phyloP scores from a whole-genome alignment of 345 rosid genomes.

The Murraya koenigii region DNA sequence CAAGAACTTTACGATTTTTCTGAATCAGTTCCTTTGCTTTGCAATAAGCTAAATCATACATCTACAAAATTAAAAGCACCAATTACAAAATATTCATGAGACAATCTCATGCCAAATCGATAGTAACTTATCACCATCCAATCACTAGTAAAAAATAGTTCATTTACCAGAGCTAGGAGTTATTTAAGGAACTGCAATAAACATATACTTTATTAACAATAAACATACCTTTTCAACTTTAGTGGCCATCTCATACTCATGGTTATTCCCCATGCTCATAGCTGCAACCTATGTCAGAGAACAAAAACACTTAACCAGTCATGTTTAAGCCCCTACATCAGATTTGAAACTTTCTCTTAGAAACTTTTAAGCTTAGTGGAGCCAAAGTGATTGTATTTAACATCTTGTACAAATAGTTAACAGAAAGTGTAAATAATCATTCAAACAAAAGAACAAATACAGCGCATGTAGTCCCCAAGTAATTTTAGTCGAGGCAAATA shows the following conservation, averaged over 20 bases:
- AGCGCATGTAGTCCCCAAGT: background rate
- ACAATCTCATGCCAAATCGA: constrained; percentile 15
- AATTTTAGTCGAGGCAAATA: background rate
- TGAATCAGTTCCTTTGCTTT: constrained; percentile 80
- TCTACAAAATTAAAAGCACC: constrained; percentile 37
- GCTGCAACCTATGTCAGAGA: constrained; percentile 52
- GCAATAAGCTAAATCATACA: constrained; percentile 72
- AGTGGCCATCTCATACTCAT: constrained; percentile 80
- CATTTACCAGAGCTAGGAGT: background rate
- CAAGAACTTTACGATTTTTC: constrained; percentile 68
- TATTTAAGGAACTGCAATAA: background rate
- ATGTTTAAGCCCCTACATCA: background rate
- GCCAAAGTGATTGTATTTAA: background rate
- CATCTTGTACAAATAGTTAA: background rate
- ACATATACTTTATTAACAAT: constrained; percentile 4
- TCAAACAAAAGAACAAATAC: background rate
- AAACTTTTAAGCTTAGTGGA: background rate
- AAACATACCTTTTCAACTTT: constrained; percentile 79
- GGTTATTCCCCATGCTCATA: constrained; percentile 82
- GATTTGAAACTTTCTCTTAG: background rate
- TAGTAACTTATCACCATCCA: background rate
- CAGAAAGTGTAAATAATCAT: background rate
- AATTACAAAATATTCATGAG: constrained; percentile 9
- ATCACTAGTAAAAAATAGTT: background rate
- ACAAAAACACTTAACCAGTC: constrained; percentile 10